Base-by-base conservation (phyloP, 805 yeast species). In the Sugiyamaella americana region DNA sequence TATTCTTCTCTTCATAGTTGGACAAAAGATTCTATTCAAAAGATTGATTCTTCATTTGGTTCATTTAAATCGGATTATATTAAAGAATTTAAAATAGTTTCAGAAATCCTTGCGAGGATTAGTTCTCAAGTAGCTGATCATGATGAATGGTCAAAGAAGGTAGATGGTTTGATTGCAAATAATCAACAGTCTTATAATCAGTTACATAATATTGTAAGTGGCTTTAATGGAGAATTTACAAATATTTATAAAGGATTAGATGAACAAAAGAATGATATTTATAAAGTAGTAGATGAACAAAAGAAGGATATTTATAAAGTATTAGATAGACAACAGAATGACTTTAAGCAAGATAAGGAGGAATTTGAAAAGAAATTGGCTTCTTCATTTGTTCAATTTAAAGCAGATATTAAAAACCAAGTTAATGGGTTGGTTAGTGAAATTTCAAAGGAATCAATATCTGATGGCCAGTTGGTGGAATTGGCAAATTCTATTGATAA, bases 181-280 rank as follows among this genome's bases (percentile, higher is more conserved):
- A 20, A 40, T 37, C 44, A 23, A 4, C 35, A 34, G 21, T 16
- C 32, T 3, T 21, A 40, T 8, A 19, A 17, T 10, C 20, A 29
- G 11, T 26, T 40, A 2, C 40, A 40, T 10, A 19, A 22, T 26
- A 23, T 46, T 4, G 43, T 21, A n/a, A 29, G 44, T 17, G 40
- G 23, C 4, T 44, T 40, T 34, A 21, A 44, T 30, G 49, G 41
- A 13, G 49, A 46, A 13, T 17, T 46, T 16, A 40, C 17, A n/a
- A 44, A 26, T 26, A 22, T 44, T 16, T 44, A 36, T 35, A 23
- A 21, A 22, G 37, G 26, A 17, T 24, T 44, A 16, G 47, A 44
- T 19, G 30, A 37, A 26, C 32, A 26, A 13, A 26, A 26, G 13
- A 26, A 8, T 8, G 13, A 13, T 26, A 26, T 26, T 26, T 26